These are phyloP conservation scores for Lithospermum erythrorhizon DNA, from an alignment of 257 asterid genomes.

Conservation along the genomic window DNA sequence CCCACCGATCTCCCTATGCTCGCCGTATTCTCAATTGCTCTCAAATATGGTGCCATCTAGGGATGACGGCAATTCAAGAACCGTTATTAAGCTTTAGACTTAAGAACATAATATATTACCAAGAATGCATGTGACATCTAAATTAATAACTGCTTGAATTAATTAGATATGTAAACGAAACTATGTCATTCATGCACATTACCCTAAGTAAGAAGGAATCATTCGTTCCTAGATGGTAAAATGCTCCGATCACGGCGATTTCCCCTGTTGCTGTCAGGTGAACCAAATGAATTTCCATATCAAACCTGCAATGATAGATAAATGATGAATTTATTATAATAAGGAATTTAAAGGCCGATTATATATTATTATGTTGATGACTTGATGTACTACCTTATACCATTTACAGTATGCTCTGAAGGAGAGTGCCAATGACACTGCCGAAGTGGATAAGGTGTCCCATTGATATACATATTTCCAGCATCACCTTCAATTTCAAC, in stretches of 20 bases:
- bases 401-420: slow-evolving; percentile 66
- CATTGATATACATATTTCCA: slow-evolving; percentile 47
- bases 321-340: background rate
- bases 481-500: slow-evolving; percentile 45
- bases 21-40: slow-evolving; percentile 7
- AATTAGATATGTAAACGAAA: too few relatives aligned
- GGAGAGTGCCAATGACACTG: slow-evolving; percentile 86
- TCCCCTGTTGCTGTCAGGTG: slow-evolving; percentile 42
- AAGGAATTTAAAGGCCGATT: background rate
- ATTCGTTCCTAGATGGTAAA: slow-evolving; percentile 43
- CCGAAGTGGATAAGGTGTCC: slow-evolving; percentile 34
- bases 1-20: slow-evolving; percentile 24
- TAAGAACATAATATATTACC: too few relatives aligned
- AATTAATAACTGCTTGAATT: too few relatives aligned
- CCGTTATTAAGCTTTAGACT: too few relatives aligned
- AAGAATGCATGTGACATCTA: too few relatives aligned
- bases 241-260: slow-evolving; percentile 52
- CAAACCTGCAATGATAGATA: slow-evolving; percentile 25
- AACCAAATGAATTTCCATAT: slow-evolving; percentile 63
- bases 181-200: too few relatives aligned
- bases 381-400: slow-evolving; percentile 29
- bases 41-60: background rate
- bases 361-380: background rate
- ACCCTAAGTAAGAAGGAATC: slow-evolving; percentile 43
- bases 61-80: background rate